Evolutionary conservation across 345 rosid species (phyloP), one percentile per base, ranked within the genome.

Genomic region (Lepidium sativum): DNA sequence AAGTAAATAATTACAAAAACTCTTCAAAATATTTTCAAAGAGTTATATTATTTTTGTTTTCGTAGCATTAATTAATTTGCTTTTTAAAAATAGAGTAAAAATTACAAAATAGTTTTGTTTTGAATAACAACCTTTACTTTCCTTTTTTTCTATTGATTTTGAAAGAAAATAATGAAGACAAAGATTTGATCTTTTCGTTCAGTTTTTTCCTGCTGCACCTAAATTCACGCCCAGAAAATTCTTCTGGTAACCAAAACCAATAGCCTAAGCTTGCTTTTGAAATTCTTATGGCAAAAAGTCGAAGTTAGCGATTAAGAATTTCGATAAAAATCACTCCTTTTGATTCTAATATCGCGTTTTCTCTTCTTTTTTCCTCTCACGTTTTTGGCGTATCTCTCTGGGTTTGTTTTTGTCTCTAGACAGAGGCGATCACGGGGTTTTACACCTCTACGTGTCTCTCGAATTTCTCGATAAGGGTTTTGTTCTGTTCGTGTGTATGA

Each of bases 351-450:
- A 63, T 45, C 73, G 51, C 57, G 35, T 20, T 54, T 54, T 33
- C 2, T n/a, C 15, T 59, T 39, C 21, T 0, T 48, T 23, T 10
- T 4, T n/a, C n/a, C 49, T 40, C 58, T 31, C 66, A 55, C 56
- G 39, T 32, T 63, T 66, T 69, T 49, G 56, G 31, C 33, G 13
- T 42, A 33, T 44, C 25, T 34, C 6, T 54, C 60, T 54, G 61
- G 13, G 50, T 45, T 66, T 40, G 40, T 18, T 35, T 66, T 66
- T 43, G 44, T 34, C 58, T 59, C 20, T 27, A 14, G 8, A 33
- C 21, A 42, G 43, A 48, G 35, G 55, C 72, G 67, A 69, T 78
- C 78, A 74, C 73, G 54, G 63, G 70, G 51, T 68, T 68, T 37
- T 70, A 52, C 54, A 39, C n/a, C 29, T 50, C 38, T 40, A 4